A percentile compares a stretch with the other conserved stretches of the same genome.
phyloP scores from a whole-genome alignment of 139 green algal species.

The Chlamydomonas sphaeroides region DNA sequence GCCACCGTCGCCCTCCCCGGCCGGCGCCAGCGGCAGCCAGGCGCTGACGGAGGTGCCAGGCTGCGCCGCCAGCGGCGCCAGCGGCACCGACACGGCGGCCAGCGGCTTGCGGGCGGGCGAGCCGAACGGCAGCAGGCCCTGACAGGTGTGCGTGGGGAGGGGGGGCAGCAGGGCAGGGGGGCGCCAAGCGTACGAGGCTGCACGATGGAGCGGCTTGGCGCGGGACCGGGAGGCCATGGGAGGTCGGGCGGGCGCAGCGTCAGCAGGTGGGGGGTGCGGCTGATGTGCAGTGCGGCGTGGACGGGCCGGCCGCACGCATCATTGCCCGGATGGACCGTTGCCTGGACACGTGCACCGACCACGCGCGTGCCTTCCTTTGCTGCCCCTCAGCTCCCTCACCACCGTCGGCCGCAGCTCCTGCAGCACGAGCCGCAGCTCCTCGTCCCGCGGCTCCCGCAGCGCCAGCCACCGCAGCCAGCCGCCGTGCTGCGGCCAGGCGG shows the following conservation, averaged over 20 bases:
- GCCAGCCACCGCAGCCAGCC: background rate
- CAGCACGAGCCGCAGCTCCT: conserved; percentile 22
- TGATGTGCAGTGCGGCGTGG: too few relatives aligned
- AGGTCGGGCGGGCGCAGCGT: background rate
- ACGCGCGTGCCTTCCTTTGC: background rate
- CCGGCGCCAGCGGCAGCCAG: conserved; percentile 13
- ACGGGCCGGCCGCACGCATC: too few relatives aligned
- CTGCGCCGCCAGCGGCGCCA: background rate
- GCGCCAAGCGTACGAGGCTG: too few relatives aligned
- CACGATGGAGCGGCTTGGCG: too few relatives aligned
- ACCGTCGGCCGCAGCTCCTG: background rate
- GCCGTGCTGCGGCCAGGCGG: too few relatives aligned
- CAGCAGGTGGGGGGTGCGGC: too few relatives aligned
- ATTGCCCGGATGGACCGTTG: too few relatives aligned
- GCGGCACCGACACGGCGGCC: background rate
- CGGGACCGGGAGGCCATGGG: background rate
- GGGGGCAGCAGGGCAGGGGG: background rate
- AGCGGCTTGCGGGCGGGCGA: background rate
- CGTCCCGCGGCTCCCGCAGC: conserved; percentile 3
- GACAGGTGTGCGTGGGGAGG: background rate
- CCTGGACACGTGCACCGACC: too few relatives aligned
- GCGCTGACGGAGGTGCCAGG: background rate
- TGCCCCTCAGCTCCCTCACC: background rate
- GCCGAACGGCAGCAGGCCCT: conserved; percentile 1
- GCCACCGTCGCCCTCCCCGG: background rate